Base-by-base conservation (phyloP, 2,329 filamentous ascomycete species). In the Gremmenia infestans region DNA sequence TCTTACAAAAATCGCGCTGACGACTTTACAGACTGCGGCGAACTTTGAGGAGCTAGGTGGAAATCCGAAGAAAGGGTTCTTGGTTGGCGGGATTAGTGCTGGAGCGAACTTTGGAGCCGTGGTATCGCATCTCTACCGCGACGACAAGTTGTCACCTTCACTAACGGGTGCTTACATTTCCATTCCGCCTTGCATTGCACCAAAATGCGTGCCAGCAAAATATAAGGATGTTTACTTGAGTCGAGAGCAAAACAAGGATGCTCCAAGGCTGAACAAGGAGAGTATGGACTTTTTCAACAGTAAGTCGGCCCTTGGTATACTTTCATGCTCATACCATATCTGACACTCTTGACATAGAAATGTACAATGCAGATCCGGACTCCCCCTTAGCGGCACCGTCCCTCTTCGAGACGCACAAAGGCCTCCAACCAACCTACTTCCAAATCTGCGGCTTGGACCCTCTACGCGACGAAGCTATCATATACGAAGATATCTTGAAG, bases 401-500 rank as follows among this genome's bases (percentile, higher is more conserved):
- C 15, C 67, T 73, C 49, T 68, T 62, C 46, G 57, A 60, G 35
- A 69, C 59, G 2, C 68, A 74, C 49, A 58, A 60, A 2, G 69
- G 61, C 4, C 66, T 79, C 23, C 78, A 78, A 4, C 71, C 68
- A 2, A 72, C 75, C 0, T 82, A 79, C 63, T 67, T 83, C 1
- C 77, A 81, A 61, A 70, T 80, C 0, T 74, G 72, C 57, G 80
- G 79, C 11, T 57, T 77, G 56, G 81, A 82, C 62, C 74, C 74
- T 0, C 59, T 79, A 2, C 67, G 80, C 4, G 81, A 83, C 56
- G 80, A 82, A 53, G 76, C 70, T 0, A 58, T 83, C 47, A 74
- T 82, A 0, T 82, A 81, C 59, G 78, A 80, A 59, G 66, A 72
- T 40, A 63, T 76, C 2, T 62, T 82, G 55, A 68, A 72, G 35